phyloP scores from a whole-genome alignment of 345 rosid genomes.

The Cardamine resedifolia region DNA sequence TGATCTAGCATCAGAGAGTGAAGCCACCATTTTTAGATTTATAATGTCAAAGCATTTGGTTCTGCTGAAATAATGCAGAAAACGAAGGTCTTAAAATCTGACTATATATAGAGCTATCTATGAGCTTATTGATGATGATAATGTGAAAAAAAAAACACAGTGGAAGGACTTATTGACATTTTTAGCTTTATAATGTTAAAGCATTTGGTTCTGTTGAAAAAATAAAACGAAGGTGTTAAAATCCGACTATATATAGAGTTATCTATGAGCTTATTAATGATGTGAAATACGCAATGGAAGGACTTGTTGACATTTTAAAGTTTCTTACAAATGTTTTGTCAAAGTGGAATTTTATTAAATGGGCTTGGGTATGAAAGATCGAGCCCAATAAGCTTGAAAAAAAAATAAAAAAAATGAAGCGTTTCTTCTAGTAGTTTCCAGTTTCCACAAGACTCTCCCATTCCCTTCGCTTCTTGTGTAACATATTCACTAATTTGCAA shows the following conservation, averaged over 20 bases:
- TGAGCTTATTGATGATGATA: too few relatives aligned
- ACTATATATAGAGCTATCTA: too few relatives aligned
- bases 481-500: neutral
- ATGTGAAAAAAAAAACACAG: too few relatives aligned
- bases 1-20: neutral
- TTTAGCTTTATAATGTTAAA: neutral
- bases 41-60: too few relatives aligned
- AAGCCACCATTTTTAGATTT: too few relatives aligned
- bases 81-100: too few relatives aligned
- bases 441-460: conserved; percentile 9
- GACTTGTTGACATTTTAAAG: too few relatives aligned
- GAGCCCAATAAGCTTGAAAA: neutral
- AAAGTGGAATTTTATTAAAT: neutral
- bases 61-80: too few relatives aligned
- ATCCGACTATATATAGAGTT: neutral
- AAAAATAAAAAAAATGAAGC: neutral
- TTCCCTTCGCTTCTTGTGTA: neutral
- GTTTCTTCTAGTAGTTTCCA: conserved; percentile 33
- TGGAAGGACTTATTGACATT: too few relatives aligned
- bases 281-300: neutral
- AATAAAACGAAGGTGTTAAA: neutral
- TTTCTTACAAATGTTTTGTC: too few relatives aligned
- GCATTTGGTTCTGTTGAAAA: neutral
- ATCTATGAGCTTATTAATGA: neutral
- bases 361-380: neutral